Evolutionary conservation across 2,329 filamentous ascomycete genomes (phyloP).

Genomic region (Cercospora sp.): DNA sequence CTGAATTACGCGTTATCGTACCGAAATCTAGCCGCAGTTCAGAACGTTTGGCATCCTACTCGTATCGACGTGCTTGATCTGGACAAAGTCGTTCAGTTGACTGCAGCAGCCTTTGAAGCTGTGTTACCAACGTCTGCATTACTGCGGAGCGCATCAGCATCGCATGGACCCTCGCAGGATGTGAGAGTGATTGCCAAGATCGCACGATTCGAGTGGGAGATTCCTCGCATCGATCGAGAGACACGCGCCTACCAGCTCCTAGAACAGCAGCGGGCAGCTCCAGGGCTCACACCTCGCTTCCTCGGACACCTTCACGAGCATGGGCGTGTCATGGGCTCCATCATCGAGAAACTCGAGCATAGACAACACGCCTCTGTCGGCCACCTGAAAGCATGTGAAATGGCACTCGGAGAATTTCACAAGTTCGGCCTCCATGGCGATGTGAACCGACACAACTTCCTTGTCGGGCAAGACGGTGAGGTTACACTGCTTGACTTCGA

Average conservation of each 20-base stretch:
- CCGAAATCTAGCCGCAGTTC: background rate
- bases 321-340: background rate
- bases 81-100: background rate
- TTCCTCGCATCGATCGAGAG: slow-evolving; percentile 13
- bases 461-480: background rate
- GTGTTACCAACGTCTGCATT: background rate
- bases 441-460: background rate
- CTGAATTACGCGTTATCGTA: background rate
- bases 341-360: background rate
- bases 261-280: background rate
- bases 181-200: slow-evolving; percentile 10
- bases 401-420: background rate
- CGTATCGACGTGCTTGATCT: background rate
- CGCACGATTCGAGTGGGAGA: slow-evolving; percentile 16
- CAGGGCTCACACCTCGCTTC: background rate
- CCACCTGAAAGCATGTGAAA: background rate
- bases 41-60: background rate
- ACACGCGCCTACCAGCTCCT: slow-evolving; percentile 11
- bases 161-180: background rate
- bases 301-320: background rate
- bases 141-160: background rate
- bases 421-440: background rate
- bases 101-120: background rate
- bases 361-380: background rate
- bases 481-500: background rate